Percentiles rank a stretch among this genome's conserved stretches.
These are phyloP conservation scores for Endoconidiophora polonica DNA, from an alignment of 2,329 filamentous ascomycete genomes.

Conservation along the genomic window DNA sequence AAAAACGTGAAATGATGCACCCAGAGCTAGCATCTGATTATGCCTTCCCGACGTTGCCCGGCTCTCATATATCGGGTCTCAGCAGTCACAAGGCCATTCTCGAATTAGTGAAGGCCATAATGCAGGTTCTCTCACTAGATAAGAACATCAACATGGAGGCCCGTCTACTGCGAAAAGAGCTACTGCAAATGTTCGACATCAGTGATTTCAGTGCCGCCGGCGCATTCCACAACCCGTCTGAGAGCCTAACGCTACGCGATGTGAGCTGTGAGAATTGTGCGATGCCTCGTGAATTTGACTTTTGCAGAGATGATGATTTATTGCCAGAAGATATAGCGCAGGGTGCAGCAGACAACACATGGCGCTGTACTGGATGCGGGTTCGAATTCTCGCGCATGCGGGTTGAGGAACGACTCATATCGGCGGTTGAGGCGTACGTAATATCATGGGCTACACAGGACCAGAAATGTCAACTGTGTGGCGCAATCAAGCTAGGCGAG, in stretches of 20 bases:
- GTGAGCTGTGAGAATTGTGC: constrained; percentile 85
- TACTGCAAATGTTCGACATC: constrained; percentile 80
- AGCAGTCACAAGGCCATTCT: constrained; percentile 28
- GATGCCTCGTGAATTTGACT: constrained; percentile 70
- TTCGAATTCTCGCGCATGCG: constrained; percentile 59
- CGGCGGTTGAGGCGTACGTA: constrained; percentile 55
- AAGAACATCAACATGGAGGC: constrained; percentile 82
- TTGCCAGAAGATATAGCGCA: constrained; percentile 32
- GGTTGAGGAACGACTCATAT: constrained; percentile 71
- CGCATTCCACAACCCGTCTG: constrained; percentile 73
- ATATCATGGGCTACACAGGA: constrained; percentile 82
- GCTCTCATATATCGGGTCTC: constrained; percentile 36
- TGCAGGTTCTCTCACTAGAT: constrained; percentile 82
- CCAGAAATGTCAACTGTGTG: constrained; percentile 57
- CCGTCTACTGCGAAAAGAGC: constrained; percentile 71
- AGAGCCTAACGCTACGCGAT: constrained; percentile 54
- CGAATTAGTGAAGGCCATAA: constrained; percentile 81
- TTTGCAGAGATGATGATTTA: constrained; percentile 78
- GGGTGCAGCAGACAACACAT: constrained; percentile 29
- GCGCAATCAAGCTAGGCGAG: constrained; percentile 68
- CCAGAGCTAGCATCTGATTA: constrained; percentile 79
- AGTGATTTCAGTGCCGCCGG: constrained; percentile 83
- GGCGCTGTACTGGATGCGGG: constrained; percentile 64
- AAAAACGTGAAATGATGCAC: constrained; percentile 78
- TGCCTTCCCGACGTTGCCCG: constrained; percentile 64